Conservation (phyloP, 75 land plant species). For the Chamaecyparis obtusa region DNA sequence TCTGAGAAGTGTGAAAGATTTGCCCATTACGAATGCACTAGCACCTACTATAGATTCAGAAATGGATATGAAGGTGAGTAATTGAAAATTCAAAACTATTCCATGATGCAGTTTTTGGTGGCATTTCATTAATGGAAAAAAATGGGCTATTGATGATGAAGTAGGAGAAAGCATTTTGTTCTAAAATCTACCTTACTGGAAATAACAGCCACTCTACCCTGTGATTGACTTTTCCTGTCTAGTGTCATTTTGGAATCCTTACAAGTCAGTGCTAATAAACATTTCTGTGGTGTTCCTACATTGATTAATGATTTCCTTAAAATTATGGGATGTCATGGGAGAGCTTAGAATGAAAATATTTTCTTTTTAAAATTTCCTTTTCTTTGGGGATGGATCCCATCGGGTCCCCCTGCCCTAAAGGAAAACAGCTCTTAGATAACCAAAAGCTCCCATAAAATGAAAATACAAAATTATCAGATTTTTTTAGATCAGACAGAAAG, state of each 20-base stretch:
- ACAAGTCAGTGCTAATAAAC: background rate
- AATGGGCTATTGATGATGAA: background rate
- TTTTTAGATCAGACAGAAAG: no score
- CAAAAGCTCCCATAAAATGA: background rate
- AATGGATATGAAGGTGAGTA: conserved; percentile 41
- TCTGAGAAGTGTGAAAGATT: conserved; percentile 58
- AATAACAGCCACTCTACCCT: background rate
- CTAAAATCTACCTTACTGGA: background rate
- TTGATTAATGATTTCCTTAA: background rate
- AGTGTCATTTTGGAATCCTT: background rate
- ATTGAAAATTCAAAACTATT: background rate
- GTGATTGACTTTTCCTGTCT: background rate
- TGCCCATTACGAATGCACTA: conserved; percentile 64
- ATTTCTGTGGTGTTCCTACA: background rate
- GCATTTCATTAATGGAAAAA: background rate
- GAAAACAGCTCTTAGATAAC: background rate
- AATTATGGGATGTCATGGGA: background rate
- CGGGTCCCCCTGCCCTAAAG: background rate
- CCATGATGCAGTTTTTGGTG: background rate
- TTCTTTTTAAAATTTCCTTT: background rate
- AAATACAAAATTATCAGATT: no score
- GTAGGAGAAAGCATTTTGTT: background rate
- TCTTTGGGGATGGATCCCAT: background rate
- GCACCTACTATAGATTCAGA: conserved; percentile 48
- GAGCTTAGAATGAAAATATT: background rate